Base-by-base conservation (phyloP, 73 alveolate genomes). In the Stentor coeruleus region DNA sequence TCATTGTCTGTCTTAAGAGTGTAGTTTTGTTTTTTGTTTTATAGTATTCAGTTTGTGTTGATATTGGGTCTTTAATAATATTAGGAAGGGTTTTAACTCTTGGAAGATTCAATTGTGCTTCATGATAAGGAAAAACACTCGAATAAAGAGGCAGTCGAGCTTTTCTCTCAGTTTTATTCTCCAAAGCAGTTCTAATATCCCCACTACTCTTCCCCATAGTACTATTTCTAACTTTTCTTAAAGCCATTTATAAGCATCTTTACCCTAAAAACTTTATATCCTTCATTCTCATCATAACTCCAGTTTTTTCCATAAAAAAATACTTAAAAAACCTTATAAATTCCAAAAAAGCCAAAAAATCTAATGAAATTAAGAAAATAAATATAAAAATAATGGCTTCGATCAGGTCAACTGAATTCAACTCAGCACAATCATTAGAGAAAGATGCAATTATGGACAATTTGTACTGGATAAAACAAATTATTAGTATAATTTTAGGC, bases 381-480 rank as follows among this genome's bases (percentile, higher is more conserved):
- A n/a, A n/a, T n/a, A n/a, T n/a, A n/a, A n/a, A n/a, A n/a, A n/a
- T n/a, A n/a, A n/a, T n/a, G n/a, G n/a, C n/a, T n/a, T n/a, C n/a
- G n/a, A n/a, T n/a, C n/a, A n/a, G n/a, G n/a, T n/a, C n/a, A n/a
- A n/a, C n/a, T n/a, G n/a, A n/a, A n/a, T n/a, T n/a, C n/a, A 49
- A 20, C 66, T 49, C 20, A 11, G 6, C 66, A 49, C 66, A 49
- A 49, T 20, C 6, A 49, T 6, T 11, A 49, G 79, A 66, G 33
- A 66, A 66, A 66, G 79, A 66, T 2, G 39, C 11, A 11, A 1
- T 66, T 20, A 20, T 66, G 36, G 79, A 66, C 79, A 28, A 20
- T 26, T 1, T 66, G 79, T 31, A 66, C 79, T 66, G 79, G 79
- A 31, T 66, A 14, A 66, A 66, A 66, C 79, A 66, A 33, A 2